These are phyloP conservation scores for Yamadazyma diddensiae DNA, from an alignment of 1,139 yeast species.

Conservation along the genomic window DNA sequence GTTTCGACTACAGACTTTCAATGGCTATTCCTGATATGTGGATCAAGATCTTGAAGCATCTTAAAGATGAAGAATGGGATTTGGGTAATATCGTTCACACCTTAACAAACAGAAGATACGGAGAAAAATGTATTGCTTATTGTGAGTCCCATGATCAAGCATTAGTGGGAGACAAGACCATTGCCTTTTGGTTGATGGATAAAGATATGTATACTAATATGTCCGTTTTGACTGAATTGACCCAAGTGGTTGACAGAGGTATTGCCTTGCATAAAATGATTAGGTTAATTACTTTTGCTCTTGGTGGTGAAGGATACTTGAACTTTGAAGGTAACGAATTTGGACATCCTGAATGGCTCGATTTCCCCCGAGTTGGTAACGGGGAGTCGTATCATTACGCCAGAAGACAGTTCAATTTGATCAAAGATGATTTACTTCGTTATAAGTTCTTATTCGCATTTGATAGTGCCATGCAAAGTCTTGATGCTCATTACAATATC, in stretches of 20 bases:
- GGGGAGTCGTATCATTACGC: slow-evolving; percentile 89
- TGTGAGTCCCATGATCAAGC: slow-evolving; percentile 98
- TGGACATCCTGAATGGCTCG: slow-evolving; percentile 99
- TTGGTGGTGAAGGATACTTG: slow-evolving; percentile 95
- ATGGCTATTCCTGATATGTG: slow-evolving; percentile 99
- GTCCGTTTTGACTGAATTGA: slow-evolving; percentile 71
- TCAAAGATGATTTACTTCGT: slow-evolving; percentile 74
- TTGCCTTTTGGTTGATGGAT: slow-evolving; percentile 98
- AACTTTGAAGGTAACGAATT: slow-evolving; percentile 97
- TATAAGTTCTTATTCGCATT: slow-evolving; percentile 75
- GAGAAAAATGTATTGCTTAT: slow-evolving; percentile 87
- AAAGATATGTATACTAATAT: slow-evolving; percentile 97
- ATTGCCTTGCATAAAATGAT: slow-evolving; percentile 87
- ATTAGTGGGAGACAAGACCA: slow-evolving; percentile 91
- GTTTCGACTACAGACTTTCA: slow-evolving; percentile 88
- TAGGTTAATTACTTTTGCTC: slow-evolving; percentile 75
- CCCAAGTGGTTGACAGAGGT: slow-evolving; percentile 84
- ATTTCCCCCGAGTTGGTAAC: slow-evolving; percentile 91
- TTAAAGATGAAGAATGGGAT: slow-evolving; percentile 88
- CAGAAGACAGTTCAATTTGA: slow-evolving; percentile 86
- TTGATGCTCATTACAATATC: slow-evolving; percentile 71
- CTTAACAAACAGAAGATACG: slow-evolving; percentile 82
- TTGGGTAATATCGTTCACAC: slow-evolving; percentile 76
- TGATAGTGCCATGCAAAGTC: slow-evolving; percentile 79
- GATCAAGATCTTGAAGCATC: slow-evolving; percentile 88